Conservation (phyloP, 208 protist species). For the Wallacemonas rigidus region DNA sequence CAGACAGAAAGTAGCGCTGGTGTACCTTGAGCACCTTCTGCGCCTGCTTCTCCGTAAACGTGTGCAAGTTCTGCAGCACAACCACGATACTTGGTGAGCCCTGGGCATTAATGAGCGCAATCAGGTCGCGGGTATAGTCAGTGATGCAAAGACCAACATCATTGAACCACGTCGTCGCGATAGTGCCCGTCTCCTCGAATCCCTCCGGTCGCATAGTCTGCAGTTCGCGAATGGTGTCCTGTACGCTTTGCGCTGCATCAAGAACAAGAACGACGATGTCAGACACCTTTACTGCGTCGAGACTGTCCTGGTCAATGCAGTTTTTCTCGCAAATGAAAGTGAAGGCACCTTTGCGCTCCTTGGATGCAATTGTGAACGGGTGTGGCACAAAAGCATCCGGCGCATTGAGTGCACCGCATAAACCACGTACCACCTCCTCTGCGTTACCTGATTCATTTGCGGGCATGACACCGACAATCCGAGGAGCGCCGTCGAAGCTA, state of each 20-base stretch:
- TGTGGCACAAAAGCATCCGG: constrained; percentile 34
- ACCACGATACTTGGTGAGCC: constrained; percentile 73
- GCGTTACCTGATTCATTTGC: constrained; percentile 87
- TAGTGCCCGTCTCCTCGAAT: constrained; percentile 44
- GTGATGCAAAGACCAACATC: constrained; percentile 88
- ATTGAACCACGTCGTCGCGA: constrained; percentile 82
- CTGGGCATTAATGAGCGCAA: constrained; percentile 77
- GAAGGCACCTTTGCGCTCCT: constrained; percentile 65
- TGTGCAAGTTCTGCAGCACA: constrained; percentile 78
- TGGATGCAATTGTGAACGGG: constrained; percentile 67
- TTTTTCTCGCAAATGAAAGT: constrained; percentile 84
- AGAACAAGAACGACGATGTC: constrained; percentile 82
- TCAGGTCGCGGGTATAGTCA: constrained; percentile 79
- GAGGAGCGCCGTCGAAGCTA: constrained; percentile 44
- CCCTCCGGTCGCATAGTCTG: constrained; percentile 37
- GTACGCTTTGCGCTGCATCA: constrained; percentile 79
- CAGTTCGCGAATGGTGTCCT: constrained; percentile 78
- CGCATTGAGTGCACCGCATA: constrained; percentile 50
- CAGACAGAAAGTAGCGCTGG: constrained; percentile 84
- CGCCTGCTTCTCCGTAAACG: constrained; percentile 67
- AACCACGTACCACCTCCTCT: constrained; percentile 56
- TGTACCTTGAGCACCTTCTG: constrained; percentile 85
- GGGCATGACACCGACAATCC: constrained; percentile 80
- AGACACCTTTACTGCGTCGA: constrained; percentile 83
- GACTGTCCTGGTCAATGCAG: constrained; percentile 79